phyloP scores from a whole-genome alignment of 2,329 filamentous ascomycete species.

The Intubia oerlemansii region DNA sequence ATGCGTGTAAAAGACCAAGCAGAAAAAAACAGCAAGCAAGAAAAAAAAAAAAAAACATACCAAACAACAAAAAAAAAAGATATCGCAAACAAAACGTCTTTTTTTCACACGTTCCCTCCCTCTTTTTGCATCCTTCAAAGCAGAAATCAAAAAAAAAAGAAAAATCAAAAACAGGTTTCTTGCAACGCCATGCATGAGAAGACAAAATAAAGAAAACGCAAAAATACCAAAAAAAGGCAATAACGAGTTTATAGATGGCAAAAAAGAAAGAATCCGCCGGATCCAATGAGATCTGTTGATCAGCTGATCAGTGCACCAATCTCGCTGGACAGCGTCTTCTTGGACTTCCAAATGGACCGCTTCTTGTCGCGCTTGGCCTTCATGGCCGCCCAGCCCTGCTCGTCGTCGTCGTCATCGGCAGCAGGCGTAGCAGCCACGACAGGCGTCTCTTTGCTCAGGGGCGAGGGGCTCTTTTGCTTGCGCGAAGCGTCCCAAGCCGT shows the following conservation, averaged over 20 bases:
- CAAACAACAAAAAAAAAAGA: no score
- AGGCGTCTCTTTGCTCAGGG: constrained; percentile 13
- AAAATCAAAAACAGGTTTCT: no score
- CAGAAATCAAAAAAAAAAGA: no score
- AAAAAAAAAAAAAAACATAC: not conserved
- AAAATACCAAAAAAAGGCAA: not conserved
- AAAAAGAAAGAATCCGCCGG: not conserved
- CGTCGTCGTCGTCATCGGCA: constrained; percentile 31
- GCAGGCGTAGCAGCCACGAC: constrained; percentile 13
- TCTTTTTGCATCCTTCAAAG: no score
- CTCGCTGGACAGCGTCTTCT: constrained; percentile 30
- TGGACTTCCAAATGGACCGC: constrained; percentile 40
- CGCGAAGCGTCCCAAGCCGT: constrained; percentile 10
- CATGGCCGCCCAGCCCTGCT: constrained; percentile 50
- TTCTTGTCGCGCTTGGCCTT: constrained; percentile 48
- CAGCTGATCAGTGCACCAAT: constrained; percentile 26
- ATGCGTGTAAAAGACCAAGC: no score
- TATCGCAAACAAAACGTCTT: no score
- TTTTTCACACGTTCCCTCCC: no score
- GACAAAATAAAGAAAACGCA: not conserved
- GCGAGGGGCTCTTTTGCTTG: constrained; percentile 16
- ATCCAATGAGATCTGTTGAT: no score
- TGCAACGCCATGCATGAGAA: no score
- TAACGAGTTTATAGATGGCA: constrained; percentile 4
- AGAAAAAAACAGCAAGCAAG: not conserved